Evolutionary conservation across 2,329 filamentous ascomycete species (phyloP), one percentile per base, ranked within the genome.

Genomic region (Coniella vitis): DNA sequence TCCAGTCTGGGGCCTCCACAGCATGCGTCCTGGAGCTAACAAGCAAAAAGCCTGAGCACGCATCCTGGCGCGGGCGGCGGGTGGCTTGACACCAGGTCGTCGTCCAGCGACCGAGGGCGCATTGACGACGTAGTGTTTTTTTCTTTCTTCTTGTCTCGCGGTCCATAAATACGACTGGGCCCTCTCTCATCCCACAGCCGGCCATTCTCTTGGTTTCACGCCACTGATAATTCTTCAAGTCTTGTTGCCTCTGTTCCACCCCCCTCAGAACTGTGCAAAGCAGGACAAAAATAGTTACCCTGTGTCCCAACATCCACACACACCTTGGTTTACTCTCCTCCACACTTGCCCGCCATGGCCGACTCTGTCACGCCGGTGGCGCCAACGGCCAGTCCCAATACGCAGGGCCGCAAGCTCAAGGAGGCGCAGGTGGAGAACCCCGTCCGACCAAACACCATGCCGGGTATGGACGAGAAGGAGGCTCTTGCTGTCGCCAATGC

Each of bases 401-500:
- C 45, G 4, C 45, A 37, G 12, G 45, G 45, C 38, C 47, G 47
- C 40, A 54, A 54, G 44, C 49, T 52, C 40, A 38, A 54, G 21
- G 52, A 52, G 42, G 52, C 52, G 20, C 59, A 61, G 38, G 45
- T 60, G 35, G 59, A 61, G 49, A 54, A 60, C 49, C 55, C 56
- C 3, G 39, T 55, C 16, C 45, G 21, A 43, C 19, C 49, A n/a
- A 43, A 51, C 32, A 47, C 31, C 12, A 54, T 59, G 17, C 57
- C 57, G 4, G 47, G 52, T 22, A 51, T 62, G 51, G 56, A 55
- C 37, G 60, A 62, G 53, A 56, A 56, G 40, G 53, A 71, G 47
- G 65, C 67, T 16, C 49, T 68, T 12, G 67, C 70, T 47, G 58
- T 65, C 8, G 63, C 67, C 4, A 58, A 60, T 31, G 63, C 61